Percentiles rank a stretch among this genome's conserved stretches.
These are phyloP conservation scores for Ramaria rubella DNA, from an alignment of 768 basidiomycete genomes.

Conservation along the genomic window DNA sequence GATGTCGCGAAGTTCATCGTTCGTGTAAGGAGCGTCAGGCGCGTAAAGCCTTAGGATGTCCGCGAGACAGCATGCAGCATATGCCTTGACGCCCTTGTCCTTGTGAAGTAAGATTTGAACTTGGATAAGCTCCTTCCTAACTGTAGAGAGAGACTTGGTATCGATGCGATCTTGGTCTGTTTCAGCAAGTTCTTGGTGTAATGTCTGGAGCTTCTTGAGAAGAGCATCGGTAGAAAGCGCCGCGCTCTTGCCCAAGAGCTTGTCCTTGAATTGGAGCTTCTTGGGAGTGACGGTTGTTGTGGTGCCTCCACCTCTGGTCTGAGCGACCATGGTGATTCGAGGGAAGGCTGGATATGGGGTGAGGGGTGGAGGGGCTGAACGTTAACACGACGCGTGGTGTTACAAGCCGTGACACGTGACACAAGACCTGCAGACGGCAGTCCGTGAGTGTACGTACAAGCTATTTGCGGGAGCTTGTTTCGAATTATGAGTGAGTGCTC, in stretches of 20 bases:
- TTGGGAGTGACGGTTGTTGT: not conserved
- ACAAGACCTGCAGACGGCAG: no score
- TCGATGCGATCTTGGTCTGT: slow-evolving; percentile 89
- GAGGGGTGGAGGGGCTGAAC: not conserved
- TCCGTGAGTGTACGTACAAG: not conserved
- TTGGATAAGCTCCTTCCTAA: slow-evolving; percentile 74
- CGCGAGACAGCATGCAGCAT: slow-evolving; percentile 88
- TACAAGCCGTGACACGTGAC: not conserved
- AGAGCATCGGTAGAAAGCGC: slow-evolving; percentile 72
- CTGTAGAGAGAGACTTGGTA: slow-evolving; percentile 55
- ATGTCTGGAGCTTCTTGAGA: slow-evolving; percentile 76
- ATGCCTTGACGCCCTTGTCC: slow-evolving; percentile 93
- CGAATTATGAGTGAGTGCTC: no score
- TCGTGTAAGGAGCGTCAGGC: slow-evolving; percentile 93
- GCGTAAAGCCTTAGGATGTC: slow-evolving; percentile 92
- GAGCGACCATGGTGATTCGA: slow-evolving; percentile 5
- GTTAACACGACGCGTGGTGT: slow-evolving; percentile 1
- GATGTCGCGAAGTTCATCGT: slow-evolving; percentile 84
- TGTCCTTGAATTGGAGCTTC: slow-evolving; percentile 62
- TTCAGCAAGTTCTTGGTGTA: slow-evolving; percentile 70
- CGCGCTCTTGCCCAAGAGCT: slow-evolving; percentile 70
- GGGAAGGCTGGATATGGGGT: not conserved
- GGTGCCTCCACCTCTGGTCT: slow-evolving; percentile 3
- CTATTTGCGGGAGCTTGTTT: not conserved
- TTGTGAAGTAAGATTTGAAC: slow-evolving; percentile 84